Evolutionary conservation across 2,329 filamentous ascomycete species (phyloP).

Genomic region (Lasiodiplodia theobromae): DNA sequence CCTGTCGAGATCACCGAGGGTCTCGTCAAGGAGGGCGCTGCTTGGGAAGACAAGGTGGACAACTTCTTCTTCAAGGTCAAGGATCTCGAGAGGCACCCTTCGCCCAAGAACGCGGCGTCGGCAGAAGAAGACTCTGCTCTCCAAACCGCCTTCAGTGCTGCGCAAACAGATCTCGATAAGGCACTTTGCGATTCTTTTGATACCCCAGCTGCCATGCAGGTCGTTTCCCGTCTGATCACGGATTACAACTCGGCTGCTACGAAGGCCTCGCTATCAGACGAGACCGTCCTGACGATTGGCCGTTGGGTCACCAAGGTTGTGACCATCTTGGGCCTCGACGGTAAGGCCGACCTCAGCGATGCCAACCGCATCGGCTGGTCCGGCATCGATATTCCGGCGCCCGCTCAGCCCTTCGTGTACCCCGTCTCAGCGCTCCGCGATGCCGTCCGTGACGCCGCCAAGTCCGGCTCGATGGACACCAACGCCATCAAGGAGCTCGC

Average conservation of each 20-base stretch:
- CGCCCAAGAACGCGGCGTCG: conserved; percentile 37
- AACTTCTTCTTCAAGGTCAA: conserved; percentile 70
- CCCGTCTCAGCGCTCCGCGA: conserved; percentile 65
- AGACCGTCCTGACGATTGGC: conserved; percentile 64
- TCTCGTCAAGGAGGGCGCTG: conserved; percentile 74
- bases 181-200: conserved; percentile 87
- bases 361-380: conserved; percentile 65
- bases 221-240: conserved; percentile 79
- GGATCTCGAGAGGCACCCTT: conserved; percentile 53
- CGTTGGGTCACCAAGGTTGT: conserved; percentile 85
- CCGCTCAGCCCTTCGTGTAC: conserved; percentile 67
- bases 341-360: conserved; percentile 55
- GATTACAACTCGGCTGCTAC: conserved; percentile 69
- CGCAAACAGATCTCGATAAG: conserved; percentile 65
- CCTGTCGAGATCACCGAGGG: conserved; percentile 90
- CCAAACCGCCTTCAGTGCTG: conserved; percentile 57
- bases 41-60: conserved; percentile 82
- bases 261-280: conserved; percentile 51
- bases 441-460: conserved; percentile 63
- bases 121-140: conserved; percentile 53
- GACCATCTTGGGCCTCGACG: conserved; percentile 82
- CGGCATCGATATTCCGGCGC: conserved; percentile 67
- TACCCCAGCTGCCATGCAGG: conserved; percentile 78
- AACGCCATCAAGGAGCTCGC: conserved; percentile 50
- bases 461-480: conserved; percentile 49